These are phyloP conservation scores for Ophiosphaerella herpotricha DNA, from an alignment of 2,329 filamentous ascomycete species.

Conservation along the genomic window DNA sequence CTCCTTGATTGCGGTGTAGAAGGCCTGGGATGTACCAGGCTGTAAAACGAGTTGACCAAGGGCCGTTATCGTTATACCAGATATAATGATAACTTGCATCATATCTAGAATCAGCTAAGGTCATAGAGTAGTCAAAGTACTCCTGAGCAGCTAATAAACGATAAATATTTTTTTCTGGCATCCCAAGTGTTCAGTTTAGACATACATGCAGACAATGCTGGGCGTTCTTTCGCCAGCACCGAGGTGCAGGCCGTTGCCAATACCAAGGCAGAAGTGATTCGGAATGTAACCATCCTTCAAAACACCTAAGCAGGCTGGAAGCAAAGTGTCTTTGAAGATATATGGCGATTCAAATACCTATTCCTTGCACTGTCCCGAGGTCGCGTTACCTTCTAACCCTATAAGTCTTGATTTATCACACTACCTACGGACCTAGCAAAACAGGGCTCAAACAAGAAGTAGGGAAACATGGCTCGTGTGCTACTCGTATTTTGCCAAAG, in stretches of 20 bases:
- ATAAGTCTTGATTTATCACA: no score
- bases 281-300: neutral
- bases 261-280: neutral
- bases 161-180: neutral
- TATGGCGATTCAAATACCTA: neutral
- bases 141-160: constrained; percentile 8
- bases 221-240: neutral
- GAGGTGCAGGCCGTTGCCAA: neutral
- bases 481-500: no score
- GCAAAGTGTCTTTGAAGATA: neutral
- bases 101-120: constrained; percentile 42
- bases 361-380: neutral
- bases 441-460: no score
- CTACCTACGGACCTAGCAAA: no score
- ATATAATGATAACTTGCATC: constrained; percentile 52
- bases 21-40: constrained; percentile 51
- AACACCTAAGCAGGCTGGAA: no score
- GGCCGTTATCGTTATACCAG: constrained; percentile 50
- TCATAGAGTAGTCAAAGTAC: constrained; percentile 22
- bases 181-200: neutral
- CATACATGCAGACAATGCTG: neutral
- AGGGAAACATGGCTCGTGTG: no score
- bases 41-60: constrained; percentile 51
- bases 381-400: no score
- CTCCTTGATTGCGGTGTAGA: constrained; percentile 42